Conservation (phyloP, 164 flowering plant species). For the Tetrastigma voinierianum region DNA sequence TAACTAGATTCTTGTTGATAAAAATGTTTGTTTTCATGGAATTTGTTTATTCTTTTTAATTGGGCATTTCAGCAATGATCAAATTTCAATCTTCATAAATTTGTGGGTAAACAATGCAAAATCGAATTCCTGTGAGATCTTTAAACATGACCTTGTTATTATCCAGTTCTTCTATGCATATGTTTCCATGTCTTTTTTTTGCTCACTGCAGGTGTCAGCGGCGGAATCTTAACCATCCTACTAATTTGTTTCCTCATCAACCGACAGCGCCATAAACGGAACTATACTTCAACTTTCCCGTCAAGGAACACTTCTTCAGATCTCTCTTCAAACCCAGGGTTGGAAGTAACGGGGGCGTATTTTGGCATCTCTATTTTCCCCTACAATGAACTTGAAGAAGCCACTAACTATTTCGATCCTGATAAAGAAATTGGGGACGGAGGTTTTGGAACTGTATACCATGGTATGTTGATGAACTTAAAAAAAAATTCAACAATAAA, state of each 20-base stretch:
- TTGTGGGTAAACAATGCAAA: not conserved
- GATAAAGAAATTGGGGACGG: conserved; percentile 31
- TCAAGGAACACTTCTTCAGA: conserved; percentile 1
- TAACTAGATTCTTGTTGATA: not conserved
- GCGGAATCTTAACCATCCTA: too few species aligned
- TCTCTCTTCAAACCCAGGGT: conserved; percentile 17
- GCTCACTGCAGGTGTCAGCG: too few species aligned
- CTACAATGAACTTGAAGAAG: conserved; percentile 10
- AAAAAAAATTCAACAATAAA: too few species aligned
- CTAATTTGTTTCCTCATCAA: too few species aligned
- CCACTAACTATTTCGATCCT: conserved; percentile 24
- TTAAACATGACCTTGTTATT: too few species aligned
- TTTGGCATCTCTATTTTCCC: conserved; percentile 1
- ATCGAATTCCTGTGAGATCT: not conserved
- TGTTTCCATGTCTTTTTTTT: too few species aligned
- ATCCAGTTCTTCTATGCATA: too few species aligned
- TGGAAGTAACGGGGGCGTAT: conserved; percentile 17
- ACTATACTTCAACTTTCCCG: not conserved
- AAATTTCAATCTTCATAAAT: not conserved
- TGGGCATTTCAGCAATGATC: not conserved
- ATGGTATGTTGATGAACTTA: conserved; percentile 19
- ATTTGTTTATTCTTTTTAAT: not conserved
- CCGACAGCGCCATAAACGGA: too few species aligned
- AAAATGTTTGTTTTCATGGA: too few species aligned
- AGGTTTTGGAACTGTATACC: conserved; percentile 34